Evolutionary conservation across 139 green algal genomes (phyloP).

Genomic region (Micractinium sp.): DNA sequence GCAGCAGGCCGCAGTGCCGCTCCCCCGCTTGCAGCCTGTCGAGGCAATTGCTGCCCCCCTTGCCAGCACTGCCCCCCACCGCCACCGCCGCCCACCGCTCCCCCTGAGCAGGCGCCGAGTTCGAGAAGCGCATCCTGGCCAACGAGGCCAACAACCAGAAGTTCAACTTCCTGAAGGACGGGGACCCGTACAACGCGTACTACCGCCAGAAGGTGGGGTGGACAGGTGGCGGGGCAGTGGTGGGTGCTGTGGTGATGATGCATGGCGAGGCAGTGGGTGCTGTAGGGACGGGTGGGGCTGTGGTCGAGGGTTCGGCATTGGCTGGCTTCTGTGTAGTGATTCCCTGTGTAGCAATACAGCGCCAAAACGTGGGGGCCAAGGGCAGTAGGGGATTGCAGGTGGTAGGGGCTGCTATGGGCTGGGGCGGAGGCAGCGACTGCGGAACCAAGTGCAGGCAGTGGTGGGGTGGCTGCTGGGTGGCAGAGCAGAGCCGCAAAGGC

Average conservation of each 20-base stretch:
- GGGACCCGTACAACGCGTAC: slow-evolving; percentile 96
- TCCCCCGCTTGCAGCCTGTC: not conserved
- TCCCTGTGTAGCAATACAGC: not conserved
- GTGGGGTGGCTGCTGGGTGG: no score
- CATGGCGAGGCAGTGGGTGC: not conserved
- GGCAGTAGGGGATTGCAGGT: no score
- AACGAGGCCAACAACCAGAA: slow-evolving; percentile 96
- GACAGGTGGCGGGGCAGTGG: no score
- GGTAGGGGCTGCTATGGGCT: no score
- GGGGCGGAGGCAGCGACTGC: no score
- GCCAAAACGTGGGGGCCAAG: no score
- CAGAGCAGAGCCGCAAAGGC: no score
- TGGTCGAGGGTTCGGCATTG: no score
- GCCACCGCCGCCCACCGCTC: not conserved
- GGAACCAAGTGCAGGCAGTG: no score
- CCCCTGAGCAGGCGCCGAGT: slow-evolving; percentile 75
- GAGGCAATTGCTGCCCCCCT: not conserved
- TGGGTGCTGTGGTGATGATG: not conserved
- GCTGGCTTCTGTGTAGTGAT: no score
- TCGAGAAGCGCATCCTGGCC: slow-evolving; percentile 93
- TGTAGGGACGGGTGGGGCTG: not conserved
- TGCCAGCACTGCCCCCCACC: not conserved
- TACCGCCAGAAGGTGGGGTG: slow-evolving; percentile 69
- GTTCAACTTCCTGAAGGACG: slow-evolving; percentile 96
- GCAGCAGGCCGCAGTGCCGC: no score